Evolutionary conservation across 2,329 filamentous ascomycete species (phyloP), one percentile per base, ranked within the genome.

Genomic region (Penicillium psychrosexuale): DNA sequence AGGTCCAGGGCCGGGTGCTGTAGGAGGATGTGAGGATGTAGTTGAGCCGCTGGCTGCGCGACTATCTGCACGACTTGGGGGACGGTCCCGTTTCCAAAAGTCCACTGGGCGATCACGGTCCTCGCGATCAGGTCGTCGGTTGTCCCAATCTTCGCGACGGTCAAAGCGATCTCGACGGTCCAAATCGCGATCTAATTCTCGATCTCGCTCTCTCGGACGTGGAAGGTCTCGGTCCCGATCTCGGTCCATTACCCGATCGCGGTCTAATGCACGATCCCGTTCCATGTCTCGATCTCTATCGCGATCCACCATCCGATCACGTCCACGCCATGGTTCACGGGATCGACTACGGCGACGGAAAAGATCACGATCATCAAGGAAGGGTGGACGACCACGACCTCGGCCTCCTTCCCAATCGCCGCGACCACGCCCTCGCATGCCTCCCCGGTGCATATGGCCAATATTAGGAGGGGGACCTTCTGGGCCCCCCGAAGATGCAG

Each of bases 261-360:
- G 56, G 27, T 54, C 52, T 28, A 51, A 24, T 15, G 17, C 15
- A 28, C 59, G 57, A 19, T 61, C 64, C 55, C 61, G 47, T 7
- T 71, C 71, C 15, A 68, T 66, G 6, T 76, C 73, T 30, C 66
- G 64, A 24, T 67, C 68, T 53, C 72, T 68, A 15, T 74, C 70
- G 15, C 70, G 67, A 8, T 77, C 74, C 8, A 71, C 65, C 42
- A 72, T 64, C 9, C 62, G 53, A 12, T 73, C 70, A n/a, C 69
- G 61, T 22, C 70, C 71, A 27, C 75, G 72, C 68, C 75, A 72
- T 8, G 67, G 64, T 56, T 78, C 76, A 7, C 76, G 69, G 28
- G 76, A 78, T 28, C 75, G 69, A 64, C 76, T 78, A 22, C 76
- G 68, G 42, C 73, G 70, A 44, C 73, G 69, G 55, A 77, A 77